Conservation (phyloP, 192 early-diverging fungal genomes). For the Rhizoclosmatium sp. region DNA sequence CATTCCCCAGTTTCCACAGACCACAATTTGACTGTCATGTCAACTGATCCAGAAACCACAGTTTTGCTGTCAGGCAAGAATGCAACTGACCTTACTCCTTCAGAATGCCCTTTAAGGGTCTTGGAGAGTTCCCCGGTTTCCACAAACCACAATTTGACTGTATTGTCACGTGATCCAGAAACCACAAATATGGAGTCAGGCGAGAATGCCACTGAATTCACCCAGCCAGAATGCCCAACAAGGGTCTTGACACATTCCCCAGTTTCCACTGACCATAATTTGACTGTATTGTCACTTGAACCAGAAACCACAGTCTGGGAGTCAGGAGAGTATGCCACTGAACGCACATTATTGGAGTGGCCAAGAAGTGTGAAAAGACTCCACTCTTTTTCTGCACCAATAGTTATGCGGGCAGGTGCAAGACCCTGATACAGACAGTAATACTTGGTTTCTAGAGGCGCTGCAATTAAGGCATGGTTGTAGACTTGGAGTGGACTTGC, state of each 20-base stretch:
- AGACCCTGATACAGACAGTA: too few relatives aligned
- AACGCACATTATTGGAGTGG: too few relatives aligned
- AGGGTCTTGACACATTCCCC: not conserved
- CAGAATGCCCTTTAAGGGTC: constrained; percentile 28
- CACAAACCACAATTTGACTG: not conserved
- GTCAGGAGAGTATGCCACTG: not conserved
- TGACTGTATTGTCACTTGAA: constrained; percentile 12
- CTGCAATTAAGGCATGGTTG: too few relatives aligned
- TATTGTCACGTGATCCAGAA: not conserved
- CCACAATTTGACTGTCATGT: constrained; percentile 23
- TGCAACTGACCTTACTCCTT: not conserved
- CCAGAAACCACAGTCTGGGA: not conserved
- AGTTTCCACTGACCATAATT: constrained; percentile 52
- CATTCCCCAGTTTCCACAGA: not conserved
- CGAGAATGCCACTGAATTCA: constrained; percentile 13
- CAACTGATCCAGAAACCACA: constrained; percentile 2
- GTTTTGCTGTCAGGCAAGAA: constrained; percentile 52
- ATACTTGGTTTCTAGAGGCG: too few relatives aligned
- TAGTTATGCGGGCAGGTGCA: too few relatives aligned
- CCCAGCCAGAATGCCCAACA: not conserved
- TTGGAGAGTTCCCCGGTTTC: not conserved
- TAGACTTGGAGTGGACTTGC: too few relatives aligned
- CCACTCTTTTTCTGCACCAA: too few relatives aligned
- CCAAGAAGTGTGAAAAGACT: too few relatives aligned
- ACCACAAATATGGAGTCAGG: not conserved